Percentiles rank a stretch among this genome's conserved stretches.
Evolutionary conservation across 139 green algal species (phyloP).

Genomic region (Micractinium sp.): DNA sequence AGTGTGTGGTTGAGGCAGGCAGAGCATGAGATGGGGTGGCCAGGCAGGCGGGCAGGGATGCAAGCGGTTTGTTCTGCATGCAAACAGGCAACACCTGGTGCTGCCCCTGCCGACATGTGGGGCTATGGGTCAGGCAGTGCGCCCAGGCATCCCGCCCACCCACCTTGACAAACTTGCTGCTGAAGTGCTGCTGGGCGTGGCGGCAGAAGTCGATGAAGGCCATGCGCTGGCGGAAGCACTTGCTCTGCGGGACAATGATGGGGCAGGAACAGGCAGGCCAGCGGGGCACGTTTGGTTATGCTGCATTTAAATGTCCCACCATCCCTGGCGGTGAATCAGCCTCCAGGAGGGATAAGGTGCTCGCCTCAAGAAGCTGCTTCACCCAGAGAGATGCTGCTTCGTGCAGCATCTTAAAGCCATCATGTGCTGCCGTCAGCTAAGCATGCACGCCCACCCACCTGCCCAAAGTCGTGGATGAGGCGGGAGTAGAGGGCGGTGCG

Average conservation of each 20-base stretch:
- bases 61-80: not conserved
- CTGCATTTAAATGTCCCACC: not conserved
- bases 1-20: not conserved
- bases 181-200: slow-evolving; percentile 53
- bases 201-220: slow-evolving; percentile 63
- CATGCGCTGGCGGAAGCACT: slow-evolving; percentile 52
- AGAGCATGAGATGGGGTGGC: too few relatives aligned
- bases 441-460: slow-evolving; percentile 4
- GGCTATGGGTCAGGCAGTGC: not conserved
- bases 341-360: too few relatives aligned
- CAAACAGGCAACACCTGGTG: not conserved
- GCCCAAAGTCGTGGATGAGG: slow-evolving; percentile 67
- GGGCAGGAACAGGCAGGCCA: not conserved
- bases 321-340: too few relatives aligned
- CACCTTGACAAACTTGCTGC: slow-evolving; percentile 31
- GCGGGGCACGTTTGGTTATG: not conserved
- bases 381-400: too few relatives aligned
- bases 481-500: slow-evolving; percentile 64
- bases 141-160: not conserved
- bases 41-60: not conserved
- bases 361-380: too few relatives aligned
- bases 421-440: not conserved
- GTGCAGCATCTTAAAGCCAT: not conserved
- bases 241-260: not conserved
- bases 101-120: not conserved